A percentile compares a stretch with the other conserved stretches of the same genome.
These are phyloP conservation scores for Trichoderma asperellum DNA, from an alignment of 2,329 filamentous ascomycete genomes.

Conservation along the genomic window DNA sequence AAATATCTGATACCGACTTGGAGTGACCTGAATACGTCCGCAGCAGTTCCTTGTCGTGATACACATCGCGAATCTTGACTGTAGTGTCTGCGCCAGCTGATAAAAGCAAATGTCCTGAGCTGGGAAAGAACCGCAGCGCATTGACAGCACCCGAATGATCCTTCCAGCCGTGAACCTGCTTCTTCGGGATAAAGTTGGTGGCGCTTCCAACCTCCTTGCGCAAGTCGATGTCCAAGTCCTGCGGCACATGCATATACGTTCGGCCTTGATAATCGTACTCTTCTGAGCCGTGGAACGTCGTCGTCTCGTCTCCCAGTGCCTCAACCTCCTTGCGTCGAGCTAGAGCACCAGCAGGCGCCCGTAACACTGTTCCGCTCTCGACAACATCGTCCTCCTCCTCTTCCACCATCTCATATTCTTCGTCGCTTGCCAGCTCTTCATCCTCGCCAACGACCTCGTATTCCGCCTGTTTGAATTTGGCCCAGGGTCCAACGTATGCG, in stretches of 20 bases:
- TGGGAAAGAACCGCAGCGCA: slow-evolving; percentile 85
- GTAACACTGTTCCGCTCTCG: slow-evolving; percentile 64
- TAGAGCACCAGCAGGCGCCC: slow-evolving; percentile 59
- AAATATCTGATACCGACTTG: slow-evolving; percentile 87
- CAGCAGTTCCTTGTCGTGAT: slow-evolving; percentile 84
- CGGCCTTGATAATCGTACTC: slow-evolving; percentile 92
- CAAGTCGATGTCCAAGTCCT: slow-evolving; percentile 84
- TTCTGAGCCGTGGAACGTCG: slow-evolving; percentile 80
- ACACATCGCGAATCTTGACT: slow-evolving; percentile 92
- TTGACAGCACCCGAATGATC: slow-evolving; percentile 83
- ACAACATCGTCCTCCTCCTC: slow-evolving; percentile 74
- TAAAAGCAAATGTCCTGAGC: slow-evolving; percentile 83
- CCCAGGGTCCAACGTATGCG: slow-evolving; percentile 95
- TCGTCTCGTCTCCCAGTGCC: slow-evolving; percentile 73
- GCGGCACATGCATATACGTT: slow-evolving; percentile 97
- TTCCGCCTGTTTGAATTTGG: slow-evolving; percentile 73
- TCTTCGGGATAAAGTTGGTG: slow-evolving; percentile 95
- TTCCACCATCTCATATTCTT: slow-evolving; percentile 77
- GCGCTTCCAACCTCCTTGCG: slow-evolving; percentile 76
- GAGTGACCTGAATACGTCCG: slow-evolving; percentile 90
- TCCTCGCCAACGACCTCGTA: slow-evolving; percentile 75
- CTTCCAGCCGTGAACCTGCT: slow-evolving; percentile 88
- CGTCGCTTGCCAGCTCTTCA: slow-evolving; percentile 75
- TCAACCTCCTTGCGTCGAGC: slow-evolving; percentile 62
- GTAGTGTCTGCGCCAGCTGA: slow-evolving; percentile 89